These are phyloP conservation scores for Pichia insulana DNA, from an alignment of 805 yeast genomes.

Conservation along the genomic window DNA sequence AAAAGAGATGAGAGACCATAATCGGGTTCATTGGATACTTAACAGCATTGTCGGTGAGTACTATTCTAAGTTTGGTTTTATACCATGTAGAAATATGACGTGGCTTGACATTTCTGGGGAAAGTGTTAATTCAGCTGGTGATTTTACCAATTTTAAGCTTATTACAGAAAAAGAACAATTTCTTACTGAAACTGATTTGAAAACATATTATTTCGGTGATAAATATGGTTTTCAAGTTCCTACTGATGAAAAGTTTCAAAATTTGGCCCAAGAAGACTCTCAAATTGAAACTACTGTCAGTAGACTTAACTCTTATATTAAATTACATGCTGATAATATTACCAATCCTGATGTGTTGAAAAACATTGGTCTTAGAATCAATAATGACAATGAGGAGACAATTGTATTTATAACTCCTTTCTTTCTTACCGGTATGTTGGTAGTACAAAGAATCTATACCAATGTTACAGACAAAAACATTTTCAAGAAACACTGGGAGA, in stretches of 20 bases:
- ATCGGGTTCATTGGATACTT: conserved; percentile 6
- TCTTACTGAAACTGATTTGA: background rate
- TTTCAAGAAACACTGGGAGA: conserved; percentile 2
- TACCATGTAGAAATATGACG: background rate
- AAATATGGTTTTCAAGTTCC: background rate
- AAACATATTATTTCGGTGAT: conserved; percentile 1
- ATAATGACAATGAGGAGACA: background rate
- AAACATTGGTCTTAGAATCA: conserved; percentile 5
- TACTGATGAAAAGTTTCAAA: background rate
- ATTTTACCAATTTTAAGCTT: background rate
- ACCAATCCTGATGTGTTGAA: background rate
- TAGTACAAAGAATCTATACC: conserved; percentile 3
- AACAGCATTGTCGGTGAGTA: conserved; percentile 7
- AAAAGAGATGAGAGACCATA: background rate
- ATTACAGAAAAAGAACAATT: background rate
- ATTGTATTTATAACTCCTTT: conserved; percentile 3
- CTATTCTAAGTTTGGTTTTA: conserved; percentile 9
- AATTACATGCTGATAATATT: background rate
- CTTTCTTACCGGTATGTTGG: background rate
- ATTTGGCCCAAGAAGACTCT: conserved; percentile 1
- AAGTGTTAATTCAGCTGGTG: background rate
- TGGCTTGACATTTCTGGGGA: background rate
- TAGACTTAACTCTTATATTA: conserved; percentile 2
- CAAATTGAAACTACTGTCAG: background rate
- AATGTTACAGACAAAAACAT: background rate